These are phyloP conservation scores for Melanogaster broomeanus DNA, from an alignment of 768 basidiomycete species.

Conservation along the genomic window DNA sequence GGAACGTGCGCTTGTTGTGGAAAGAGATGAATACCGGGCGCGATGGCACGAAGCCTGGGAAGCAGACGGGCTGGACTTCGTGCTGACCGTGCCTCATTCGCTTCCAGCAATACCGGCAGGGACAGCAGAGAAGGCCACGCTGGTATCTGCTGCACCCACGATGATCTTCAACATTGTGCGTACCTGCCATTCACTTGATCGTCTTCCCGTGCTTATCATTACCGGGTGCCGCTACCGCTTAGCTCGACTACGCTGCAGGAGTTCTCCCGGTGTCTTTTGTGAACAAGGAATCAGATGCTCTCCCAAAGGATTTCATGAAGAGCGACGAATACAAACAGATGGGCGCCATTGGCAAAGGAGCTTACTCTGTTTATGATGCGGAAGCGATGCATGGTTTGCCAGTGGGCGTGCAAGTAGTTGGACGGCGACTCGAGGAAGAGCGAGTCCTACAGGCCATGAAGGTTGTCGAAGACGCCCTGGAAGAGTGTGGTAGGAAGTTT, in stretches of 20 bases:
- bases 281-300: slow-evolving; percentile 41
- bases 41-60: slow-evolving; percentile 42
- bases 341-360: slow-evolving; percentile 46
- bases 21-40: slow-evolving; percentile 23
- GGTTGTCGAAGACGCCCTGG: slow-evolving; percentile 45
- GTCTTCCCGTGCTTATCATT: not conserved
- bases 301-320: slow-evolving; percentile 32
- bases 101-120: slow-evolving; percentile 40
- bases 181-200: not conserved
- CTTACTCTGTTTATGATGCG: slow-evolving; percentile 57
- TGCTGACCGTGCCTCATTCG: slow-evolving; percentile 41
- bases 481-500: slow-evolving; percentile 21
- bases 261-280: slow-evolving; percentile 61
- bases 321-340: slow-evolving; percentile 30
- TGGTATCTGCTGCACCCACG: slow-evolving; percentile 33
- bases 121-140: slow-evolving; percentile 33
- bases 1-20: slow-evolving; percentile 30
- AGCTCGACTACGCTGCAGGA: slow-evolving; percentile 62
- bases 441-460: slow-evolving; percentile 72
- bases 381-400: slow-evolving; percentile 69
- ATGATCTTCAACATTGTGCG: slow-evolving; percentile 49
- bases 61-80: slow-evolving; percentile 40
- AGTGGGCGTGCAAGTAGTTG: slow-evolving; percentile 65
- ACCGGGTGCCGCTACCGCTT: not conserved
- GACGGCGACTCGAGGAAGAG: slow-evolving; percentile 68